Conservation (phyloP, 2,329 filamentous ascomycete species). For the Botrytis fabae region DNA sequence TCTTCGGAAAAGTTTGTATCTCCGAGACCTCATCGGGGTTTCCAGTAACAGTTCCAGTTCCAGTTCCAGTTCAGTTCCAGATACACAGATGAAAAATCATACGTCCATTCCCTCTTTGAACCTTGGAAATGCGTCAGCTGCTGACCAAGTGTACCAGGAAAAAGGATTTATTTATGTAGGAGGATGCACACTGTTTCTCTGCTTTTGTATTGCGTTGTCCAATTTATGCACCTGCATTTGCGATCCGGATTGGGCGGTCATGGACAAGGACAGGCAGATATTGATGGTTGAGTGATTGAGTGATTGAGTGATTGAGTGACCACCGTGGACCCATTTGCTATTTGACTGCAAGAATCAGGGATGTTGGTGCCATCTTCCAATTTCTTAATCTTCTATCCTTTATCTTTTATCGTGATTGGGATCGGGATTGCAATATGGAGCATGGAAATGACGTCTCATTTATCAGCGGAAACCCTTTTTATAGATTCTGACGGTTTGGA, state of each 20-base stretch:
- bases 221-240: neutral
- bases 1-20: neutral
- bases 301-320: neutral
- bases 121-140: conserved; percentile 4
- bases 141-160: conserved; percentile 1
- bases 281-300: neutral
- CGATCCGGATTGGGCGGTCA: neutral
- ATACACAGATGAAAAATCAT: neutral
- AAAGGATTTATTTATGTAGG: neutral
- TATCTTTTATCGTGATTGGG: neutral
- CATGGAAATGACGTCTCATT: conserved; percentile 4
- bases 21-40: neutral
- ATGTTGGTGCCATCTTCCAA: conserved; percentile 7
- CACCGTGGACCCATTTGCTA: neutral
- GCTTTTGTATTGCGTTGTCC: neutral
- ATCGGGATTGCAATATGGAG: neutral
- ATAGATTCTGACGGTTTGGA: neutral
- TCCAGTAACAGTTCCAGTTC: neutral
- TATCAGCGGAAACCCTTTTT: neutral
- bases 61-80: neutral
- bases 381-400: neutral
- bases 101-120: neutral
- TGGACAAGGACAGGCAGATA: neutral
- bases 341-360: conserved; percentile 6
- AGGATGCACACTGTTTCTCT: neutral